Evolutionary conservation across 371 early-diverging fungal genomes (phyloP).

Genomic region (Hamiltosporidium tvaerminnensis): DNA sequence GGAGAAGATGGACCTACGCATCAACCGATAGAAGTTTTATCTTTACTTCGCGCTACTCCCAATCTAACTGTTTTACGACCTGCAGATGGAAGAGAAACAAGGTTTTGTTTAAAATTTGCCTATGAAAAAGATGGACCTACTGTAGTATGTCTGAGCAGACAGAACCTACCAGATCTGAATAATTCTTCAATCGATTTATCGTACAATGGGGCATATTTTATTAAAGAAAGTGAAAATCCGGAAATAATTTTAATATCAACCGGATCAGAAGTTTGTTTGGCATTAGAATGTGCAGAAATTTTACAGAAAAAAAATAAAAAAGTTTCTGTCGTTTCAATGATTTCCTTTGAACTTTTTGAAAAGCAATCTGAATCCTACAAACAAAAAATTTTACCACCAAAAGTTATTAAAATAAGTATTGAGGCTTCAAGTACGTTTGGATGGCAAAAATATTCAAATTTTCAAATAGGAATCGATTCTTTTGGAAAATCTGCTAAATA

Average conservation of each 20-base stretch:
- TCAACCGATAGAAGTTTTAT: conserved; percentile 91
- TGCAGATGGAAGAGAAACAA: conserved; percentile 79
- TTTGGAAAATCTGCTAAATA: conserved; percentile 71
- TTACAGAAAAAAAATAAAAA: conserved; percentile 55
- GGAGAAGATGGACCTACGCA: conserved; percentile 97
- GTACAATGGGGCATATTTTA: conserved; percentile 35
- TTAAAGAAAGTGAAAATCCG: conserved; percentile 29
- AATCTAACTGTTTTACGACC: conserved; percentile 72
- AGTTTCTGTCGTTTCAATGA: conserved; percentile 79
- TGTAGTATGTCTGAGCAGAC: conserved; percentile 74
- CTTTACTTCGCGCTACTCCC: conserved; percentile 77
- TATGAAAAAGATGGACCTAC: conserved; percentile 58
- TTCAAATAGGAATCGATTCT: conserved; percentile 71
- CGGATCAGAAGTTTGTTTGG: conserved; percentile 80
- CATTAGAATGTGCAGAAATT: conserved; percentile 64
- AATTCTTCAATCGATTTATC: conserved; percentile 62
- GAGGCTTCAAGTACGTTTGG: conserved; percentile 81
- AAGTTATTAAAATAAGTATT: conserved; percentile 59
- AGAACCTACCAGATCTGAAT: conserved; percentile 72
- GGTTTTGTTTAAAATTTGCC: conserved; percentile 32
- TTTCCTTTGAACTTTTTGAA: conserved; percentile 77
- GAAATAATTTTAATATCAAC: conserved; percentile 67
- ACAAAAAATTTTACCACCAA: conserved; percentile 61
- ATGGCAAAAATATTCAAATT: conserved; percentile 78
- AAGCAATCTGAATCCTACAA: conserved; percentile 70